These are phyloP conservation scores for Butyriboletus appendiculatus DNA, from an alignment of 1,284 basidiomycete genomes.

Conservation along the genomic window DNA sequence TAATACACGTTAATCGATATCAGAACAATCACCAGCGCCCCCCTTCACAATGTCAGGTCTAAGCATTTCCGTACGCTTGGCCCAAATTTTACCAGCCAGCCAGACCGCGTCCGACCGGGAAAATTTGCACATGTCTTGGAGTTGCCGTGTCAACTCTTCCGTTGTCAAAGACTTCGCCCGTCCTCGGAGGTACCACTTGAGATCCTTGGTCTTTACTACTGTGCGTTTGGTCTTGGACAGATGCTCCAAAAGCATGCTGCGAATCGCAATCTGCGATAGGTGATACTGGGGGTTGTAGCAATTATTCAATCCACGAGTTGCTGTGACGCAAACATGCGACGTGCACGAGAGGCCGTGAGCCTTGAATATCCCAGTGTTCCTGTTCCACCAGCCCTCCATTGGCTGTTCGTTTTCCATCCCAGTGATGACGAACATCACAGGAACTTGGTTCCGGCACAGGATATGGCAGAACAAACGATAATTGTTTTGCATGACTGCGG, in stretches of 20 bases:
- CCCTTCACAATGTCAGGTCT: constrained; percentile 9
- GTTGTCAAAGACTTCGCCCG: constrained; percentile 9
- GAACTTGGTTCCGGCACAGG: constrained; percentile 2
- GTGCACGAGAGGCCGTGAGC: not conserved
- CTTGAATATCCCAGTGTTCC: not conserved
- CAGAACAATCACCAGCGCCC: not conserved
- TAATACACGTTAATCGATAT: not conserved
- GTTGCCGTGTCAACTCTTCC: constrained; percentile 17
- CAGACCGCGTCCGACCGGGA: constrained; percentile 11
- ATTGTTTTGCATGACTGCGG: not conserved
- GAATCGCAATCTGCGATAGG: not conserved
- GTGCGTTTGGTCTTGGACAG: not conserved
- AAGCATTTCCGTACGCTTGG: constrained; percentile 8
- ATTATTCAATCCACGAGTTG: not conserved
- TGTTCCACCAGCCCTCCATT: not conserved
- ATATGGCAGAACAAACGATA: not conserved
- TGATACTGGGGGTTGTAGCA: not conserved
- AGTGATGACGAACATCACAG: not conserved
- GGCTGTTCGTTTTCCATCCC: not conserved
- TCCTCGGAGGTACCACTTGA: not conserved
- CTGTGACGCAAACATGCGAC: not conserved
- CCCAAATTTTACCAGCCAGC: constrained; percentile 22
- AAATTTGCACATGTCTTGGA: constrained; percentile 19
- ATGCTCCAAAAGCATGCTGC: not conserved
- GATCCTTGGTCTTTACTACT: constrained; percentile 8